Evolutionary conservation across 345 rosid genomes (phyloP).

Genomic region (Citrus inodora): DNA sequence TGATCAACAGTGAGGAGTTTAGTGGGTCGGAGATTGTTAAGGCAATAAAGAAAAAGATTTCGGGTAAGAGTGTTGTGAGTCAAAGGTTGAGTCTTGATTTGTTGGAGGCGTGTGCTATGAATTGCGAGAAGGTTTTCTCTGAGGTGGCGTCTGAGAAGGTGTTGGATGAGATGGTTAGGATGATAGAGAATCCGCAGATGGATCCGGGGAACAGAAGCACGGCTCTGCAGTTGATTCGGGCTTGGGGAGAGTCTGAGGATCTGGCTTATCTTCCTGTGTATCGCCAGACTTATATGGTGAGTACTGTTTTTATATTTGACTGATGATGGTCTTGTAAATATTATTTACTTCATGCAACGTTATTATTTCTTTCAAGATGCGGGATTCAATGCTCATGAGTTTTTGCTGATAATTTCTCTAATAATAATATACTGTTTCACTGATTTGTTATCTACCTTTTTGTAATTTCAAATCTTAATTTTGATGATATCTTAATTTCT

Average conservation of each 20-base stretch:
- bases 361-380: neutral
- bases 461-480: neutral
- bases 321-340: neutral
- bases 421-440: neutral
- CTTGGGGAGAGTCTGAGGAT: slow-evolving; percentile 79
- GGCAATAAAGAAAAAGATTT: slow-evolving; percentile 72
- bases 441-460: neutral
- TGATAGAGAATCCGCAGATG: slow-evolving; percentile 54
- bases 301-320: neutral
- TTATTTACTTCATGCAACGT: neutral
- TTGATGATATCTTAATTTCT: neutral
- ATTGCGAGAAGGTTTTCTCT: slow-evolving; percentile 74
- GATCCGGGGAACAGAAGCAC: slow-evolving; percentile 48
- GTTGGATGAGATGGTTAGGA: slow-evolving; percentile 83
- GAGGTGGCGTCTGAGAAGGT: slow-evolving; percentile 76
- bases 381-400: neutral
- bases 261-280: slow-evolving; percentile 79
- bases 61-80: slow-evolving; percentile 46
- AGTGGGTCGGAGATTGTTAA: slow-evolving; percentile 60
- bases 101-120: slow-evolving; percentile 70
- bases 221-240: slow-evolving; percentile 67
- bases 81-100: slow-evolving; percentile 74
- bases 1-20: slow-evolving; percentile 70
- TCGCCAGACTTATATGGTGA: slow-evolving; percentile 69
- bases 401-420: neutral